These are phyloP conservation scores for Podospora fimiseda DNA, from an alignment of 495 filamentous ascomycete genomes.

Conservation along the genomic window DNA sequence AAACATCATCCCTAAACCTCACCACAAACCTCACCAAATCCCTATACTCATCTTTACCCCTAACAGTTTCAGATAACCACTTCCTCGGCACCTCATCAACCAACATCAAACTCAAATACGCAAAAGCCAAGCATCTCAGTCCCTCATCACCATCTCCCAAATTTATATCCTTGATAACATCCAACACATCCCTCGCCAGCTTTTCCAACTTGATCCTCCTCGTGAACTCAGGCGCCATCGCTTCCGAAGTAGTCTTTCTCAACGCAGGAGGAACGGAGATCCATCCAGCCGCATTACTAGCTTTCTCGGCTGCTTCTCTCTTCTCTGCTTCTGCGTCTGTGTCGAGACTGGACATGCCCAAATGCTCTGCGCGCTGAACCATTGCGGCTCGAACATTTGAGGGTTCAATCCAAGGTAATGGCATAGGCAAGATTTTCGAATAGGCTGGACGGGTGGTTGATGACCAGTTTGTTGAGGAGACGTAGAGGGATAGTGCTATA, in stretches of 20 bases:
- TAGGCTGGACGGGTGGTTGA: slow-evolving; percentile 66
- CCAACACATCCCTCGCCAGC: slow-evolving; percentile 60
- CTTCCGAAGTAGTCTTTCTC: slow-evolving; percentile 19
- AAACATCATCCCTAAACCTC: slow-evolving; percentile 36
- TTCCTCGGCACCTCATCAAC: slow-evolving; percentile 62
- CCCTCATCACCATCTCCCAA: slow-evolving; percentile 44
- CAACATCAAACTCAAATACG: slow-evolving; percentile 68
- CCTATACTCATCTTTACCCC: slow-evolving; percentile 39
- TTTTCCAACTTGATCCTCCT: slow-evolving; percentile 63
- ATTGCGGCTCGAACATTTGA: slow-evolving; percentile 60
- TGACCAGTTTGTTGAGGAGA: slow-evolving; percentile 79
- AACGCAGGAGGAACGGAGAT: slow-evolving; percentile 24
- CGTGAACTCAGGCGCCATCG: slow-evolving; percentile 42
- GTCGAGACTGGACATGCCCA: slow-evolving; percentile 52
- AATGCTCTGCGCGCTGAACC: slow-evolving; percentile 60
- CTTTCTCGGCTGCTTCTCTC: slow-evolving; percentile 23
- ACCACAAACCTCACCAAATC: slow-evolving; percentile 50
- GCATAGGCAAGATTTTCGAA: slow-evolving; percentile 69
- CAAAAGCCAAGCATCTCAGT: slow-evolving; percentile 72
- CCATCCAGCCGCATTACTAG: slow-evolving; percentile 25
- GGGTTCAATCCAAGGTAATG: slow-evolving; percentile 74
- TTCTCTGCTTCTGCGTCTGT: slow-evolving; percentile 37
- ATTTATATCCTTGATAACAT: slow-evolving; percentile 59
- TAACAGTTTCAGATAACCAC: slow-evolving; percentile 63
- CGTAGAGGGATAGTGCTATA: slow-evolving; percentile 76